Conservation (phyloP, 495 filamentous ascomycete genomes). For the Pyronema domesticum region DNA sequence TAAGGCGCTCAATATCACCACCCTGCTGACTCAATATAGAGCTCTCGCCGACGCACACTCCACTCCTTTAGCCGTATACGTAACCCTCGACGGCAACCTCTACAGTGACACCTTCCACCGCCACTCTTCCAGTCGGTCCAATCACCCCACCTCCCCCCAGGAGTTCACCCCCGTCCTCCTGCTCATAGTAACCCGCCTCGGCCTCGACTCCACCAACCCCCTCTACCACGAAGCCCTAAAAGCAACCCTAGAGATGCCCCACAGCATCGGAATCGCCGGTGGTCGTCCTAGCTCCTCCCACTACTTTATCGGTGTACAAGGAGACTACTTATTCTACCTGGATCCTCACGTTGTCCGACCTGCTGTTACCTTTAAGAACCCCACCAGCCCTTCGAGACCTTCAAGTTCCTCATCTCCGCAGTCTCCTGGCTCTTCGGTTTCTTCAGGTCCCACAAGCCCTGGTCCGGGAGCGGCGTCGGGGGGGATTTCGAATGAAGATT, state of each 20-base stretch:
- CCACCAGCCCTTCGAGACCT: no score
- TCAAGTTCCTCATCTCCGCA: slow-evolving; percentile 37
- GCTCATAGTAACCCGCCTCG: slow-evolving; percentile 69
- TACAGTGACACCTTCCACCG: slow-evolving; percentile 75
- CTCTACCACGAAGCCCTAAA: slow-evolving; percentile 85
- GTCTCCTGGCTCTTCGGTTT: slow-evolving; percentile 28
- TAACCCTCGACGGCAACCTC: slow-evolving; percentile 77
- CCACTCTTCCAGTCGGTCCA: slow-evolving; percentile 37
- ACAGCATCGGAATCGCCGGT: slow-evolving; percentile 88
- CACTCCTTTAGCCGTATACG: slow-evolving; percentile 56
- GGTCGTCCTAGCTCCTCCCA: slow-evolving; percentile 88
- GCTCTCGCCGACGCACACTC: slow-evolving; percentile 47
- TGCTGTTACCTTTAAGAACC: slow-evolving; percentile 6
- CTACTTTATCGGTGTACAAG: slow-evolving; percentile 95
- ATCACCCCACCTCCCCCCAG: slow-evolving; percentile 28
- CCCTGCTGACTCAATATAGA: slow-evolving; percentile 28
- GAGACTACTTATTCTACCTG: slow-evolving; percentile 75
- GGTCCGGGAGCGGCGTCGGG: slow-evolving; percentile 19
- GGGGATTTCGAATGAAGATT: slow-evolving; percentile 46
- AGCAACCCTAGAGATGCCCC: slow-evolving; percentile 58
- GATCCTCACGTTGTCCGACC: slow-evolving; percentile 50
- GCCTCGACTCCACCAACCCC: slow-evolving; percentile 81
- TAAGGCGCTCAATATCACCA: no score
- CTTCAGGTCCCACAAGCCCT: slow-evolving; percentile 12
- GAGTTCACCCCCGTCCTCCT: slow-evolving; percentile 70